phyloP scores from a whole-genome alignment of 352 stramenopile species.

The Phytophthora agathidicida region DNA sequence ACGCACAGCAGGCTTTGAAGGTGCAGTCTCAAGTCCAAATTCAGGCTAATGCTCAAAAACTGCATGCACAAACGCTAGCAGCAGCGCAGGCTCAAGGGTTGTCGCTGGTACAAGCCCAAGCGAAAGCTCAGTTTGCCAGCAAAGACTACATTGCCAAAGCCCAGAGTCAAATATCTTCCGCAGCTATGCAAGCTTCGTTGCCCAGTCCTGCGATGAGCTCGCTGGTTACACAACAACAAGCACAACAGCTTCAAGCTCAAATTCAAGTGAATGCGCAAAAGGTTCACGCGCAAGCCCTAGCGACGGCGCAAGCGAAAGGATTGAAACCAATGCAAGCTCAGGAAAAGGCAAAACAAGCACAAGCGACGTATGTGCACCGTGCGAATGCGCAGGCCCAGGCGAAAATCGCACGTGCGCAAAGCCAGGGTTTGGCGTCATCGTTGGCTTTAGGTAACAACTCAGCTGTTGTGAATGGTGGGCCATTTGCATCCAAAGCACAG shows the following conservation, averaged over 20 bases:
- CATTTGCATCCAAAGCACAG: conserved; percentile 80
- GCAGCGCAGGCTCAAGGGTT: conserved; percentile 85
- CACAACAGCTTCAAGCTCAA: conserved; percentile 85
- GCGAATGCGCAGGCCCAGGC: conserved; percentile 88
- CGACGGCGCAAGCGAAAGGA: conserved; percentile 82
- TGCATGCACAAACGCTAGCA: conserved; percentile 85
- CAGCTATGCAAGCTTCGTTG: conserved; percentile 56
- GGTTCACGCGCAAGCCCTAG: conserved; percentile 88
- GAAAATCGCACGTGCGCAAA: conserved; percentile 84
- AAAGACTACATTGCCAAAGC: conserved; percentile 92
- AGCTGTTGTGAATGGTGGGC: conserved; percentile 23
- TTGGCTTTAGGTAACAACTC: conserved; percentile 29
- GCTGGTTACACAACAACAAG: conserved; percentile 79
- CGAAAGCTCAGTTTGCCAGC: conserved; percentile 86
- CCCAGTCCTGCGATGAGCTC: conserved; percentile 55
- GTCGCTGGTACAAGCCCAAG: conserved; percentile 85
- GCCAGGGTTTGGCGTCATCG: conserved; percentile 51
- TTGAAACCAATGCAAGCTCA: conserved; percentile 88
- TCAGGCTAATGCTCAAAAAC: conserved; percentile 88
- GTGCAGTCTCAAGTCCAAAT: conserved; percentile 90
- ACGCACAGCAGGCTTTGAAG: conserved; percentile 81
- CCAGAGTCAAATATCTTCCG: conserved; percentile 80
- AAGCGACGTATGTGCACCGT: conserved; percentile 86
- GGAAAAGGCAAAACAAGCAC: conserved; percentile 90
- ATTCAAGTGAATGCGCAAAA: conserved; percentile 92